Evolutionary conservation across 768 basidiomycete genomes (phyloP).

Genomic region (Tricholoma flavovirens): DNA sequence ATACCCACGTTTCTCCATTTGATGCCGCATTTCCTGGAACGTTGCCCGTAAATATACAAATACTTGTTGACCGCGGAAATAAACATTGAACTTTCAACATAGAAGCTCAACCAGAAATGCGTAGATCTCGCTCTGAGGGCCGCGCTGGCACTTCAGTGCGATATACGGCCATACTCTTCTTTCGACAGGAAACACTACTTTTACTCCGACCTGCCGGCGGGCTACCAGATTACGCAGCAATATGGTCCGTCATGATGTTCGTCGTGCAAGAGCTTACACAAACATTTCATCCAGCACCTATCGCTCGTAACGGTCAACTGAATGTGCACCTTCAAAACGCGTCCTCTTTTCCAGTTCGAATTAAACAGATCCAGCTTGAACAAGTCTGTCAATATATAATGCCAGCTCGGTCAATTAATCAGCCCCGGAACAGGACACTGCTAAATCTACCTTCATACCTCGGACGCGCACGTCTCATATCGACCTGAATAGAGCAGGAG

Average conservation of each 20-base stretch:
- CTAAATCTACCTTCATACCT: constrained; percentile 66
- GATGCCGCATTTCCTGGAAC: constrained; percentile 95
- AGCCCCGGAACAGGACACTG: constrained; percentile 64
- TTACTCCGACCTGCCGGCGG: constrained; percentile 89
- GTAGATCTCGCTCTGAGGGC: constrained; percentile 78
- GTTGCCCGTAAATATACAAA: constrained; percentile 59
- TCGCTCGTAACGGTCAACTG: constrained; percentile 61
- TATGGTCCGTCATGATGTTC: constrained; percentile 50
- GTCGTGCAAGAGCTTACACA: background rate
- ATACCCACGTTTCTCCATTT: constrained; percentile 67
- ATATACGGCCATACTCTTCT: constrained; percentile 63
- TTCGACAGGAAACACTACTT: constrained; percentile 99
- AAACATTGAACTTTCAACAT: constrained; percentile 8
- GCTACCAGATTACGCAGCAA: constrained; percentile 96
- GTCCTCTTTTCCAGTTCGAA: constrained; percentile 49
- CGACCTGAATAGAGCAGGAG: constrained; percentile 89
- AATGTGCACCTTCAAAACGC: constrained; percentile 38
- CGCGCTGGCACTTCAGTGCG: constrained; percentile 66
- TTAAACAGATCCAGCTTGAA: constrained; percentile 93
- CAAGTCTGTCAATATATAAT: constrained; percentile 51
- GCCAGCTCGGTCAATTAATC: constrained; percentile 1
- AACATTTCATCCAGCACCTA: constrained; percentile 49
- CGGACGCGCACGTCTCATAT: constrained; percentile 52
- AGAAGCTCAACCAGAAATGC: constrained; percentile 61
- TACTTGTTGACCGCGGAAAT: background rate